Base-by-base conservation (phyloP, 176 grass and related monocot species). In the Secale cereale region DNA sequence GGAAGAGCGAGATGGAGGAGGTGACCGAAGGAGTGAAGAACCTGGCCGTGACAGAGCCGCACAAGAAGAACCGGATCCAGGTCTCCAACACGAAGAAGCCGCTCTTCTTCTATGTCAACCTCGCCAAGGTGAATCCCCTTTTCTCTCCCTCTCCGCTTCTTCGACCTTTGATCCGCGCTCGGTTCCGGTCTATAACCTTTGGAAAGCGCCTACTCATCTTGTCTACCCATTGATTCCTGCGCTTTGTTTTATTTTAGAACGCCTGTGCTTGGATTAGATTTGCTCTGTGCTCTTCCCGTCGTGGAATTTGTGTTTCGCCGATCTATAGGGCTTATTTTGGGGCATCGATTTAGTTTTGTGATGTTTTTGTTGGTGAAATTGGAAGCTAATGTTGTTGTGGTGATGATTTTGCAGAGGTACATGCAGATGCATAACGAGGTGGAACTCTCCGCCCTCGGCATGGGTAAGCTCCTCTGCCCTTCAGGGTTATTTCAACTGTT, bases 81-180 rank as follows among this genome's bases (percentile, higher is more conserved):
- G 94, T 97, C 14, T 94, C 92, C 65, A 97, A 97, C 59, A 97
- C 94, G 50, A 97, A 97, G 87, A 97, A 97, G 83, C 94, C 92
- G 19, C 6, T 16, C 4, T 5, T 6, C 12, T 10, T 27, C 77
- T 57, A 57, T 57, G 52, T 57, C 52, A 97, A 97, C 83, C 94
- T 97, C 67, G 94, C 94, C 74, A 97, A 97, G 94, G 92, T 97
- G 45, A 61, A 14, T 16, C 29, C 59, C 28, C 1, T n/a, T 33
- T 7, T 11, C 41, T 13, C 40, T 31, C 30, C 2, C 2, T 3
- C 9, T 7, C 10, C 76, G 41, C 27, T 46, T 31, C 0, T 13
- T 75, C 4, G n/a, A 52, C 6, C 48, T 52, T 52, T 19, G 48
- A 19, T 19, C 48, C 48, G 48, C 48, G 2, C 48, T 1, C 16